Evolutionary conservation across 805 yeast species (phyloP), one percentile per base, ranked within the genome.

Genomic region (Komagataella populi): DNA sequence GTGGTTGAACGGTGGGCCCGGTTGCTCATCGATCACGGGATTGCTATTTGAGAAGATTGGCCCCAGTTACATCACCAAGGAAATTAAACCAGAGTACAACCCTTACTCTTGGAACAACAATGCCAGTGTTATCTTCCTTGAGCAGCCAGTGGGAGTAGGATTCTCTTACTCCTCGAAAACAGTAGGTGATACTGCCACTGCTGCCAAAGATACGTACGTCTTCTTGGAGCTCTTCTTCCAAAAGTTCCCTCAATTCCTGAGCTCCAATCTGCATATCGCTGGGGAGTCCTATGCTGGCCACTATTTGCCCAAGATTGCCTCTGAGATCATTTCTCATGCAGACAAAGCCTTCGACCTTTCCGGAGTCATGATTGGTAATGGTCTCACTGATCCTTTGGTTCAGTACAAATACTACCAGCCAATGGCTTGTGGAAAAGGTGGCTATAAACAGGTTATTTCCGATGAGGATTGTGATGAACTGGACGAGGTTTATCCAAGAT

Each of bases 1-100:
- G 56, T 85, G 91, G 98, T 72, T 90, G 59, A 90, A 90, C 63
- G 97, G 97, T 56, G 96, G 97, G 4, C 97, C 97, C 44, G 97
- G 97, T 10, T 90, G 97, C 64, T 87, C 96, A 0, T 87, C 96
- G 1, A 69, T 88, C 63, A 87, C 95, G 39, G 97, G 97, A 6
- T 71, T 90, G 53, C 80, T 91, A 59, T 88, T 90, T 61, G 98
- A 91, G 66, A 30, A 30, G 39, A 75, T 89, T 61, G 98, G 98
- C 23, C 96, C 97, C 4, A 77, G 96, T 0, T 73, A 83, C 12
- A 80, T 91, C 53, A 81, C 78, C 54, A 66, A 77, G 43, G 74
- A 78, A 52, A 66, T 84, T 57, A 77, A 80, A 59, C 89, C 95
- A n/a, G 75, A 77, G 30, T 71, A 68, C 65, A 91, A 91, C 68